Conservation (phyloP, 2,329 filamentous ascomycete species). For the Sporothrix inflata region DNA sequence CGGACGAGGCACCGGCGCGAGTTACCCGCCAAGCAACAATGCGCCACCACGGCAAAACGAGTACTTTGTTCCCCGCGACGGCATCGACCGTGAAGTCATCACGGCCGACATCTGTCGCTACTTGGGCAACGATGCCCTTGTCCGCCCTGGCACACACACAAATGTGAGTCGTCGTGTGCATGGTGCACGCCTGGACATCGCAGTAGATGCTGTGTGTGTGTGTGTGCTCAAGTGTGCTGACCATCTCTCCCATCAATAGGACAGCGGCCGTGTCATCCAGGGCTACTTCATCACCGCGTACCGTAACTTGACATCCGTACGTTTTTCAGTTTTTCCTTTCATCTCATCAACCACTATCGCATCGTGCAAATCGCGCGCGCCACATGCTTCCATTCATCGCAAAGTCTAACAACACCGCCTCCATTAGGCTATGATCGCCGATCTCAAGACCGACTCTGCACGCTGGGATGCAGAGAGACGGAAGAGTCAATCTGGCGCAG, state of each 20-base stretch:
- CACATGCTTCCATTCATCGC: not conserved
- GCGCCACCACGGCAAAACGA: slow-evolving; percentile 63
- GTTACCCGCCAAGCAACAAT: slow-evolving; percentile 23
- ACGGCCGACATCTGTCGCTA: slow-evolving; percentile 84
- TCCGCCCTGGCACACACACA: slow-evolving; percentile 69
- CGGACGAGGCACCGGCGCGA: slow-evolving; percentile 1
- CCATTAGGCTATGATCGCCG: slow-evolving; percentile 64
- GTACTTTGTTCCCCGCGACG: slow-evolving; percentile 79
- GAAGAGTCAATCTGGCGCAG: slow-evolving; percentile 61
- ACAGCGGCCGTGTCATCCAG: slow-evolving; percentile 63
- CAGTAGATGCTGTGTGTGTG: not conserved
- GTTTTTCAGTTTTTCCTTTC: slow-evolving; percentile 40
- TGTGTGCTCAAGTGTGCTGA: slow-evolving; percentile 17
- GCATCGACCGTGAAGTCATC: slow-evolving; percentile 82
- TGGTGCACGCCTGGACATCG: slow-evolving; percentile 15
- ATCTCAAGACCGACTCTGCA: slow-evolving; percentile 64
- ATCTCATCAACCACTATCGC: not conserved
- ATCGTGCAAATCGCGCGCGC: not conserved
- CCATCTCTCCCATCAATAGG: slow-evolving; percentile 43
- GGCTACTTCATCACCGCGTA: slow-evolving; percentile 81
- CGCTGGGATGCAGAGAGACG: slow-evolving; percentile 65
- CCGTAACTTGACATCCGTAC: slow-evolving; percentile 75
- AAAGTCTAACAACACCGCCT: not conserved
- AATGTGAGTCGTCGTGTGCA: slow-evolving; percentile 57
- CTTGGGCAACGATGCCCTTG: slow-evolving; percentile 79